Percentiles rank a stretch among this genome's conserved stretches.
Evolutionary conservation across 2,329 filamentous ascomycete species (phyloP).

Genomic region (Exophiala xenobiotica): DNA sequence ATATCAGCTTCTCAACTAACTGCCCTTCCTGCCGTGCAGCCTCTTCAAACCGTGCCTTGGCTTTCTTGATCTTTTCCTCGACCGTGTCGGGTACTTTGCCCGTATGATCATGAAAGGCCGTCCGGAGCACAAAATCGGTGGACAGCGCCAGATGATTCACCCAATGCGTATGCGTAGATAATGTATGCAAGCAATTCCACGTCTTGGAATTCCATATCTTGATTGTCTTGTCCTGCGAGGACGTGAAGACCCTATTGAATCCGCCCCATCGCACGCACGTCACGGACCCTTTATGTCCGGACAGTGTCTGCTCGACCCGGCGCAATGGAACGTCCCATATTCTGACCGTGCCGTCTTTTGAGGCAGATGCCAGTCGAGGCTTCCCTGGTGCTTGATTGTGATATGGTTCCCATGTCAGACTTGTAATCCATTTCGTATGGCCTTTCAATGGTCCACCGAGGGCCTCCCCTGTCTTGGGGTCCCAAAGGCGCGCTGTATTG

Average conservation of each 20-base stretch:
- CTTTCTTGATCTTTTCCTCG: constrained; percentile 70
- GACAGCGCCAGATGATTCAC: constrained; percentile 94
- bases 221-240: constrained; percentile 87
- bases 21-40: constrained; percentile 74
- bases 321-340: constrained; percentile 82
- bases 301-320: constrained; percentile 75
- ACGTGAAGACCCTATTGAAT: constrained; percentile 78
- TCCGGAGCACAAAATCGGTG: constrained; percentile 85
- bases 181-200: constrained; percentile 75
- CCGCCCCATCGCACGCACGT: constrained; percentile 94
- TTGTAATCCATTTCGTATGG: constrained; percentile 86
- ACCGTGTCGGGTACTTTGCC: constrained; percentile 66
- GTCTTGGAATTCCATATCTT: constrained; percentile 83
- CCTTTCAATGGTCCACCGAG: constrained; percentile 73
- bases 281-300: constrained; percentile 84
- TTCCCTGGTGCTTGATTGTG: constrained; percentile 74
- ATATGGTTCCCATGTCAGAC: constrained; percentile 88
- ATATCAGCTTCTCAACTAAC: constrained; percentile 80
- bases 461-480: constrained; percentile 74
- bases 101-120: constrained; percentile 81
- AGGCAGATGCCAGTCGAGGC: constrained; percentile 78
- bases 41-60: constrained; percentile 79
- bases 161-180: constrained; percentile 85
- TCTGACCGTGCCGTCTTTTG: constrained; percentile 83
- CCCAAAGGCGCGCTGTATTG: constrained; percentile 82